Base-by-base conservation (phyloP, 2,329 filamentous ascomycete genomes). In the Pseudopyrenochaeta lycopersici region DNA sequence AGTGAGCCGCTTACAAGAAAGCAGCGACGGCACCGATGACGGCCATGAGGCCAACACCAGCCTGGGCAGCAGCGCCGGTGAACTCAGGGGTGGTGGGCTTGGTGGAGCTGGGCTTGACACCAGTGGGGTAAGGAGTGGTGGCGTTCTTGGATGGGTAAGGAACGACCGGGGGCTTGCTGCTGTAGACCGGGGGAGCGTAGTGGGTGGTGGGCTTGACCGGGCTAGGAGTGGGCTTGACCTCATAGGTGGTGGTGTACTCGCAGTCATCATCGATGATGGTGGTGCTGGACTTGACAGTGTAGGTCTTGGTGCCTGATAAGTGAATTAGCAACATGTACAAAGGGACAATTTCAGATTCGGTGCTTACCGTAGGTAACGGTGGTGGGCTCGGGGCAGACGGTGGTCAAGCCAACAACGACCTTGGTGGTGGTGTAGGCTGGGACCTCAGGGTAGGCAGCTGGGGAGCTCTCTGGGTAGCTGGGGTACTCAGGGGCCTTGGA, bases 1-100 rank as follows among this genome's bases (percentile, higher is more conserved):
- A 56, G 49, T 47, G 50, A 64, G 35, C 46, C 32, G 61, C 62
- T 74, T 75, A 76, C 71, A 76, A 72, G 68, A 76, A 67, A 69
- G 72, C 73, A 59, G 69, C 71, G 46, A 71, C 80, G 60, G 82
- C 76, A 75, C 80, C 83, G 67, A 82, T 76, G 63, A 85, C 73
- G 70, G 80, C 82, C 54, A 81, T 79, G 58, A 85, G 75, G 66
- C 80, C 81, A 54, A 79, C 81, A 68, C 81, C 81, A 56, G 75
- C 77, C 75, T 81, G 79, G 70, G 77, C 76, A 67, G 81, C 82
- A 66, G 80, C 83, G 50, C 81, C 83, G 54, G 81, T 83, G 80
- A 79, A 83, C 62, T 70, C 59, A 48, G 60, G 68, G 18, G 54
- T 56, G 38, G 52, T 5, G 41, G 65, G 55, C 62, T 67, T 65